Conservation (phyloP, 768 basidiomycete genomes). For the Cystofilobasidium bisporidii region DNA sequence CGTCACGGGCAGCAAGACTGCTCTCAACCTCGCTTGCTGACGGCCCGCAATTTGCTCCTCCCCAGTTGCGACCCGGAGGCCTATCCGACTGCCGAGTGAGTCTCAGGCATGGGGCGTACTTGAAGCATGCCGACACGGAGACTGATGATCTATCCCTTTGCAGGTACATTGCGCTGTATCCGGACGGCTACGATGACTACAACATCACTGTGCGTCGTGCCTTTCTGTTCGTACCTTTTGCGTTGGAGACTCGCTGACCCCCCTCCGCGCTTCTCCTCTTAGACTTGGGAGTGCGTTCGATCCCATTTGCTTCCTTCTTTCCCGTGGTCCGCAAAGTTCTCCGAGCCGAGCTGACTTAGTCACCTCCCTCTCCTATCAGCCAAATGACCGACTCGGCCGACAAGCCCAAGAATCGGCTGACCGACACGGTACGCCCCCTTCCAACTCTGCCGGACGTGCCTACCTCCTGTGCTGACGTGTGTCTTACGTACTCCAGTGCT, state of each 20-base stretch:
- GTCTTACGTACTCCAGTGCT: constrained; percentile 1
- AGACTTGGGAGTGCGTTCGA: no score
- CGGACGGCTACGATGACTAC: constrained; percentile 1
- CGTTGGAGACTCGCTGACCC: no score
- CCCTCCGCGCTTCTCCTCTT: no score
- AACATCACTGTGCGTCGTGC: background rate
- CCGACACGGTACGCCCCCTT: background rate
- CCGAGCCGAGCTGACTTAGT: background rate
- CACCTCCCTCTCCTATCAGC: constrained; percentile 1
- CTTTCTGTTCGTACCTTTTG: no score
- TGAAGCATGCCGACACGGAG: background rate
- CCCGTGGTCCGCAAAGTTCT: background rate
- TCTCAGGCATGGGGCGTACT: background rate
- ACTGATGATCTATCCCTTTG: background rate
- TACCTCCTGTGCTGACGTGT: no score
- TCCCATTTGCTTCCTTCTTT: no score
- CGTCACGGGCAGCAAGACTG: no score
- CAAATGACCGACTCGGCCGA: constrained; percentile 14
- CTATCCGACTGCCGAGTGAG: constrained; percentile 7
- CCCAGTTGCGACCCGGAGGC: background rate
- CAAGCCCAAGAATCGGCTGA: background rate
- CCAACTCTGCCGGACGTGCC: no score
- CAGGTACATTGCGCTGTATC: constrained; percentile 17
- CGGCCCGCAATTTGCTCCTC: background rate
- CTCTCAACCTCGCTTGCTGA: background rate